Base-by-base conservation (phyloP, 2,329 filamentous ascomycete species). In the Gaeumannomyces sp. region DNA sequence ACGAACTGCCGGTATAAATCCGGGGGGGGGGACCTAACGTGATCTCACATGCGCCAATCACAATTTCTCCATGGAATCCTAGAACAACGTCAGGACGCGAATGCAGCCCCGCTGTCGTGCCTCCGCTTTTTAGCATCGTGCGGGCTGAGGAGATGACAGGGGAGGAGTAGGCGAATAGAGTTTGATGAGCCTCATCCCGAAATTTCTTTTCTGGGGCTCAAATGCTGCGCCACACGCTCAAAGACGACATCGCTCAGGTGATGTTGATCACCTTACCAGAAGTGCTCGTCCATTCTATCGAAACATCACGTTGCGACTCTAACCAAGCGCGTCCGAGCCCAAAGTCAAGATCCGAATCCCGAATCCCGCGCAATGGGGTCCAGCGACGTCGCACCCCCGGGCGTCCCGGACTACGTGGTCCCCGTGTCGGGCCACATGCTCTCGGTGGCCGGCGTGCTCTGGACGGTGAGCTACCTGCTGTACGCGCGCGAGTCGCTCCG, bases 401-500 rank as follows among this genome's bases (percentile, higher is more conserved):
- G 53, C 28, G 61, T 63, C 10, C 61, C 61, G 11, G 22, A 19
- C 27, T 50, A 63, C 61, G 61, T 63, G 38, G 11, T 63, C 29
- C 61, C 61, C 28, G 50, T 63, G 27, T 14, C 29, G 27, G 53
- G 31, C 19, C 22, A 25, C 10, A 45, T 63, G 25, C 61, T 63
- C 19, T 50, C 50, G 61, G 61, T 33, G 19, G 61, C 29, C 45
- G 61, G 61, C 29, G 22, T 28, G 22, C 53, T 50, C 50, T 63
- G 61, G 61, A 63, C 61, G 50, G 61, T 19, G 7, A 28, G 38
- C n/a, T 63, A 63, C 50, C 38, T 56, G 50, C 50, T 63, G 19
- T 63, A 64, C 62, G 29, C 58, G 31, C 29, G 56, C 22, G 62
- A 64, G 27, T 64, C 62, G n/a, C 57, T 35, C n/a, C 11, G 29